Evolutionary conservation across 768 basidiomycete species (phyloP), one percentile per base, ranked within the genome.

Genomic region (Tremella fuciformis): DNA sequence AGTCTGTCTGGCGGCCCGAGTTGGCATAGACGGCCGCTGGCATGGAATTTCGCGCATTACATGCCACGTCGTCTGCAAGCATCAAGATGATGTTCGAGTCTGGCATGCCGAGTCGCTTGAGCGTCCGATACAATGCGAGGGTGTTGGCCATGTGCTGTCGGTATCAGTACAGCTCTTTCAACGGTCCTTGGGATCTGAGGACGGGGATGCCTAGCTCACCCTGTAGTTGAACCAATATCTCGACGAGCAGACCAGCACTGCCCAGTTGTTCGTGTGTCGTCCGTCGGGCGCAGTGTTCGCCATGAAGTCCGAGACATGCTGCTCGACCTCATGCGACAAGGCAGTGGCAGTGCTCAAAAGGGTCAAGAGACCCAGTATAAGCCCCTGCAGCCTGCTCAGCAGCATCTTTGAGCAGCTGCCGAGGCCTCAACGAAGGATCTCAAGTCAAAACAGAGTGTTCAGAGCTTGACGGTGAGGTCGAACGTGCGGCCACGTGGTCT

Each of bases 1-100:
- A 80, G 71, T 99, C 94, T 1, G 93, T 81, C 34, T 83, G 81
- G 18, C 87, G 84, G 0, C 86, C 89, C 0, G 85, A 81, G 70
- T 90, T 89, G n/a, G 91, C 86, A 71, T 91, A 98, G 2, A 99
- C 92, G 49, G 86, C 88, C 1, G 86, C 94, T 1, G 96, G 86
- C 69, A 91, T 94, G 51, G 84, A 85, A 79, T 99, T 98, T 40
- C 94, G 83, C 8, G 89, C 70, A 73, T 97, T 96, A 71, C 96
- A 99, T 0, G 94, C 89, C 1, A 84, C 89, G 74, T 98, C 96
- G 75, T 99, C 96, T 6, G 94, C 90, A 52, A 99, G 83, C 96
- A 98, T 98, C 53, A 99, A 86, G 77, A 99, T 94, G 75, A 99
- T 98, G 68, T 98, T 93, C 11, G 90, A 92, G 80, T 99, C 96